These are phyloP conservation scores for Epichloe coenophiala DNA, from an alignment of 2,329 filamentous ascomycete species.

Conservation along the genomic window DNA sequence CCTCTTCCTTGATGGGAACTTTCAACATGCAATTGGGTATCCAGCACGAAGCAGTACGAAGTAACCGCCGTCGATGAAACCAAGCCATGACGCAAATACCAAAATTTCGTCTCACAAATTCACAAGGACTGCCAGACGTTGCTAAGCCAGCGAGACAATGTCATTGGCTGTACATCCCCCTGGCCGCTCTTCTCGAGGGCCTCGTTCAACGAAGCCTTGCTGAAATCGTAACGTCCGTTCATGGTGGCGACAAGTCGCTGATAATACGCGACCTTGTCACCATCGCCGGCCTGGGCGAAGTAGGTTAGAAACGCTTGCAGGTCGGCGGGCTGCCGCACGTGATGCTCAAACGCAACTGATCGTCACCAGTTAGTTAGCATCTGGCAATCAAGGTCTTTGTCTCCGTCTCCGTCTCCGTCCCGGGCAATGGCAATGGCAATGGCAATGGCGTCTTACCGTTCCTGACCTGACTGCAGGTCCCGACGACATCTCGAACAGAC, in stretches of 20 bases:
- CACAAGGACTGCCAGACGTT: conserved; percentile 9
- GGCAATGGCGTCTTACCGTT: conserved; percentile 22
- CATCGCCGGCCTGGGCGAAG: conserved; percentile 33
- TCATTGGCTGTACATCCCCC: conserved; percentile 30
- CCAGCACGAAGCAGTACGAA: background rate
- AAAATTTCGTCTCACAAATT: background rate
- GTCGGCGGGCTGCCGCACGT: conserved; percentile 25
- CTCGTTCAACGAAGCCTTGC: conserved; percentile 45
- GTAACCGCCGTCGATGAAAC: background rate
- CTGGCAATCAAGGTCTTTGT: background rate
- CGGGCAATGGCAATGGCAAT: too few relatives aligned
- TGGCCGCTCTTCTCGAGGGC: conserved; percentile 22
- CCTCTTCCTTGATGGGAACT: background rate
- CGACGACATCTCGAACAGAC: conserved; percentile 45
- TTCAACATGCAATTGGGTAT: background rate
- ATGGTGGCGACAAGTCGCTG: conserved; percentile 54
- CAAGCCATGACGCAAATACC: background rate
- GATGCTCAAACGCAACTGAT: conserved; percentile 26
- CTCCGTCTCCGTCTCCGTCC: background rate
- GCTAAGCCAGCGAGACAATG: conserved; percentile 41
- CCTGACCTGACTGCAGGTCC: conserved; percentile 33
- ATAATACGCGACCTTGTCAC: conserved; percentile 37
- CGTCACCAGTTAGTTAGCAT: conserved; percentile 9
- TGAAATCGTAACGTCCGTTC: conserved; percentile 54
- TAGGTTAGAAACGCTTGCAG: conserved; percentile 26